Percentiles rank a stretch among this genome's conserved stretches.
Conservation (phyloP, 2,329 filamentous ascomycete species). For the Colletotrichum liaoningense region DNA sequence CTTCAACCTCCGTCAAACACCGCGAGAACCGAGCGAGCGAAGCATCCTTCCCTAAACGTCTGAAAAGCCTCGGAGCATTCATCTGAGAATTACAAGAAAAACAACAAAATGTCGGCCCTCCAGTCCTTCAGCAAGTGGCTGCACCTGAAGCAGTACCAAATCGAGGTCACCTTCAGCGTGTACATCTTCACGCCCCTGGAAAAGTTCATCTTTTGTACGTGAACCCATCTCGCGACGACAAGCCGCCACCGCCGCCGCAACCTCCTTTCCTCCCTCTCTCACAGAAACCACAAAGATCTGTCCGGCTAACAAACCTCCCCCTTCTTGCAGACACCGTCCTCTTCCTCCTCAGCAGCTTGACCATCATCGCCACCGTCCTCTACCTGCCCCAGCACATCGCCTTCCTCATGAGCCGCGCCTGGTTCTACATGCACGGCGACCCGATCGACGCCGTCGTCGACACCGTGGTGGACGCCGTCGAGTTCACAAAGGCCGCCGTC, state of each 20-base stretch:
- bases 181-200: conserved; percentile 98
- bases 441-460: conserved; percentile 69
- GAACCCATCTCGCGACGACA: neutral
- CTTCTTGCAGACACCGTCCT: conserved; percentile 82
- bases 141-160: conserved; percentile 95
- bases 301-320: neutral
- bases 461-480: conserved; percentile 70
- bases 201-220: conserved; percentile 96
- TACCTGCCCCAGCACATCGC: conserved; percentile 94
- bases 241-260: neutral
- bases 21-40: conserved; percentile 6
- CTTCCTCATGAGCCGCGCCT: conserved; percentile 84
- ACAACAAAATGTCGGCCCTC: conserved; percentile 49
- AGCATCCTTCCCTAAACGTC: neutral
- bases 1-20: neutral
- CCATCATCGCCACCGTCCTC: conserved; percentile 86
- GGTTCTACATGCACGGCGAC: conserved; percentile 96
- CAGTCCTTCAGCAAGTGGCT: conserved; percentile 82
- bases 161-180: conserved; percentile 95
- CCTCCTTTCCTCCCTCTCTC: neutral
- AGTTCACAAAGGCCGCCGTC: conserved; percentile 55
- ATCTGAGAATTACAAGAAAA: neutral
- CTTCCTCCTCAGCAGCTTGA: conserved; percentile 88
- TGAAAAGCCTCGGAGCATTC: neutral
- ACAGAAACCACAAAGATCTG: neutral